Evolutionary conservation across 768 basidiomycete genomes (phyloP), one percentile per base, ranked within the genome.

Genomic region (Terana coerulea): DNA sequence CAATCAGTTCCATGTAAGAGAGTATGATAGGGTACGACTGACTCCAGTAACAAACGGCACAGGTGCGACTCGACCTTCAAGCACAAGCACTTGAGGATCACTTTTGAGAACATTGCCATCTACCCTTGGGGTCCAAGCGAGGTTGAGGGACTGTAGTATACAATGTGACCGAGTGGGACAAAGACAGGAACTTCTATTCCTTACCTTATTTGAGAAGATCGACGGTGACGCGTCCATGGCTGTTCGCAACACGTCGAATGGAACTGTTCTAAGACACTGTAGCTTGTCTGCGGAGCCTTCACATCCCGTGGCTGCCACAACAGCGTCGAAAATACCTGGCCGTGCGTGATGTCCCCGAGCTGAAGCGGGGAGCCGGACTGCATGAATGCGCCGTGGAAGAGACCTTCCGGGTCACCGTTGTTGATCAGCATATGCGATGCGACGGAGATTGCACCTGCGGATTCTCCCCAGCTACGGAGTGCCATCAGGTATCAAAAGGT

Each of bases 101-200:
- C 73, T 75, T 1, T 69, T 67, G 17, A 83, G 51, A 57, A 81
- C 75, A 0, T 67, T 58, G 1, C 77, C 80, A 55, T 83, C 81
- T 5, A 69, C 64, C 3, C 75, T 69, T 30, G 79, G 79, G 3
- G 72, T 57, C 76, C 75, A 83, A 0, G 77, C 39, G 76, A 64
- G 30, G 60, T 64, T 45, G 25, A 51, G 22, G 8, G 50, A 43
- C 50, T 51, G 17, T 4, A 7, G 31, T 5, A 9, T 9, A 22
- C 12, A n/a, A 5, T 8, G 26, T 29, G 31, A 33, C 9, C 11
- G 2, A 1, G 5, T 10, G 15, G 4, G 14, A 34, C 9, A 3
- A 30, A 21, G 19, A 24, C 5, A n/a, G 26, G n/a, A 14, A n/a
- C 8, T n/a, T n/a, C n/a, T n/a, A 10, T 5, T 19, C 29, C 41